Conservation (phyloP, 2,329 filamentous ascomycete species). For the Aureobasidium pullulans region DNA sequence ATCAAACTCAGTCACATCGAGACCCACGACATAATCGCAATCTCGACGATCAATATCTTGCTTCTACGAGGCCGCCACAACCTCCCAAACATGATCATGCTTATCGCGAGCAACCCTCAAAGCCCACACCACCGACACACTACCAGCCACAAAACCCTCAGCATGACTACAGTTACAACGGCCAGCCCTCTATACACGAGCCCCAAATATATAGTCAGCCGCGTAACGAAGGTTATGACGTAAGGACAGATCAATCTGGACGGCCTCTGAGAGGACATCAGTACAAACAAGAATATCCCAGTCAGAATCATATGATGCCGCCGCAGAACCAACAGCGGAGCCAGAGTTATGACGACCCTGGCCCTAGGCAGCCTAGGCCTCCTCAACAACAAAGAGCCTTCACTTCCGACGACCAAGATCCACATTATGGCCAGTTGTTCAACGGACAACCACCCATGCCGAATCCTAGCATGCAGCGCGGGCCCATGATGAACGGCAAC, state of each 20-base stretch:
- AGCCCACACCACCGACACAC: not conserved
- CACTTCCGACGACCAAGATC: not conserved
- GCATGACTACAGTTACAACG: not conserved
- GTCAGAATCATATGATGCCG: not conserved
- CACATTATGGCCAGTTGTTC: not conserved
- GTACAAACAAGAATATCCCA: not conserved
- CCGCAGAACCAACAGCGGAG: not conserved
- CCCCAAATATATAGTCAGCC: not conserved
- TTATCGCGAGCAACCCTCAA: not conserved
- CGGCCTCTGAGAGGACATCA: not conserved
- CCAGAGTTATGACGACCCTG: conserved; percentile 4
- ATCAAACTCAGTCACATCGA: not conserved
- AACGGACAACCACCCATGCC: not conserved
- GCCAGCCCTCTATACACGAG: not conserved
- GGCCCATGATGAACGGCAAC: not conserved
- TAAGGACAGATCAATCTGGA: not conserved
- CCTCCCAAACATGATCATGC: not conserved
- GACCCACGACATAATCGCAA: not conserved
- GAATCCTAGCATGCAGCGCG: not conserved
- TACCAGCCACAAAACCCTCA: not conserved
- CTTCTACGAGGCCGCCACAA: not conserved
- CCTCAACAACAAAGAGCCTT: not conserved
- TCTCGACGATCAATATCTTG: not conserved
- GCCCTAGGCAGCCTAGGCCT: not conserved
- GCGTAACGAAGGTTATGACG: not conserved